A percentile compares a stretch with the other conserved stretches of the same genome.
These are phyloP conservation scores for Bretschneidera sinensis DNA, from an alignment of 345 rosid species.

Conservation along the genomic window DNA sequence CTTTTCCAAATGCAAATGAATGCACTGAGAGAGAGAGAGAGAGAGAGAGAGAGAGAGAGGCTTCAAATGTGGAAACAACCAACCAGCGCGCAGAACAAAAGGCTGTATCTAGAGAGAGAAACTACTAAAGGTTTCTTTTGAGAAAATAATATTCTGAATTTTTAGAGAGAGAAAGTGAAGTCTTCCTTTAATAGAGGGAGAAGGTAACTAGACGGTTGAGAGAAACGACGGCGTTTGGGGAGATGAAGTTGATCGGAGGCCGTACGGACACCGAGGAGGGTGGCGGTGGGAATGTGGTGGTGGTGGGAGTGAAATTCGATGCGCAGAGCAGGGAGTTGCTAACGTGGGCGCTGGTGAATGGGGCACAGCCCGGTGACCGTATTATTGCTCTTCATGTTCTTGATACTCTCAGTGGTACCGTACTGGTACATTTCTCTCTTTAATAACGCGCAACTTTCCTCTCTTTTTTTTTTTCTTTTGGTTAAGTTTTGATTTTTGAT, in stretches of 20 bases:
- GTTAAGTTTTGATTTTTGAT: too few relatives aligned
- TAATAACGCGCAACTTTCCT: too few relatives aligned
- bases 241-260: constrained; percentile 38
- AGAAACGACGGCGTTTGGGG: constrained; percentile 11
- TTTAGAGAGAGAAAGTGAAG: too few relatives aligned
- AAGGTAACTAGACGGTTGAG: neutral
- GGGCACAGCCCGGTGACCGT: constrained; percentile 73
- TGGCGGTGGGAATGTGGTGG: constrained; percentile 36
- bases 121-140: too few relatives aligned
- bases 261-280: constrained; percentile 19
- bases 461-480: neutral
- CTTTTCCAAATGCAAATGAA: too few relatives aligned
- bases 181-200: too few relatives aligned
- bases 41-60: too few relatives aligned
- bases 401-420: constrained; percentile 41
- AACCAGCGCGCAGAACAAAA: too few relatives aligned
- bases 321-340: constrained; percentile 66
- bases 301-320: constrained; percentile 80
- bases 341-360: constrained; percentile 84
- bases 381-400: constrained; percentile 87
- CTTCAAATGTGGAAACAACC: too few relatives aligned
- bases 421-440: neutral
- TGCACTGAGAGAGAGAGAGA: too few relatives aligned
- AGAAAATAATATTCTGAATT: too few relatives aligned
- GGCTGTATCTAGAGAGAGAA: too few relatives aligned